A percentile compares a stretch with the other conserved stretches of the same genome.
Conservation (phyloP, 2,329 filamentous ascomycete species). For the Fusarium subtropicale region DNA sequence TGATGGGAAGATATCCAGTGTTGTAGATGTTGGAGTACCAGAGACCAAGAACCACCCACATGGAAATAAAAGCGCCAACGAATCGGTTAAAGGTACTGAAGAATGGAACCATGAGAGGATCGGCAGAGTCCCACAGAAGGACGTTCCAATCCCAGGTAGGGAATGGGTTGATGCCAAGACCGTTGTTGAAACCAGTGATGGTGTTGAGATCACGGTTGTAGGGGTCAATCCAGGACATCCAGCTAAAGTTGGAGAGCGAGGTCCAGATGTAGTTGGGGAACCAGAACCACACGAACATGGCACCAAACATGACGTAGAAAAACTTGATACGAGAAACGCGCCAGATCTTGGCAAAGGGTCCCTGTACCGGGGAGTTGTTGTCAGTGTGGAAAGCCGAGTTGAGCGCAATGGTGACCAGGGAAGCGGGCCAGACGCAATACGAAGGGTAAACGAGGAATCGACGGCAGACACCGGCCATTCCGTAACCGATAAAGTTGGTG, state of each 20-base stretch:
- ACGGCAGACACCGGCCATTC: constrained; percentile 65
- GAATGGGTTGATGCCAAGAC: constrained; percentile 59
- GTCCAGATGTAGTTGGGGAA: constrained; percentile 67
- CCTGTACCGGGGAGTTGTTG: constrained; percentile 54
- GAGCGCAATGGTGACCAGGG: constrained; percentile 65
- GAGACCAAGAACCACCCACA: constrained; percentile 65
- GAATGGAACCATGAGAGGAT: constrained; percentile 63
- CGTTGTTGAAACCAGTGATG: constrained; percentile 58
- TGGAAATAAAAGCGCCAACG: constrained; percentile 66
- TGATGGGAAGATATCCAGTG: constrained; percentile 65
- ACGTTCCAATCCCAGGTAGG: constrained; percentile 64
- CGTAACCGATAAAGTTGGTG: constrained; percentile 71
- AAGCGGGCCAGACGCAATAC: constrained; percentile 68
- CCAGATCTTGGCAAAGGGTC: constrained; percentile 59
- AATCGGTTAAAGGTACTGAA: constrained; percentile 72
- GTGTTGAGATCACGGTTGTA: constrained; percentile 56
- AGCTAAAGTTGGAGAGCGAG: constrained; percentile 65
- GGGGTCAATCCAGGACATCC: constrained; percentile 68
- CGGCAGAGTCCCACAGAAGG: constrained; percentile 57
- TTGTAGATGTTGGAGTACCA: constrained; percentile 71
- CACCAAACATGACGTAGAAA: constrained; percentile 62
- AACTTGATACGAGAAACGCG: constrained; percentile 63
- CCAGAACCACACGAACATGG: constrained; percentile 70
- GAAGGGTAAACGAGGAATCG: constrained; percentile 67
- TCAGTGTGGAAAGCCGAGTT: constrained; percentile 65